Base-by-base conservation (phyloP, 1,139 yeast species). In the Hemisphaericaspora xylofermentans region DNA sequence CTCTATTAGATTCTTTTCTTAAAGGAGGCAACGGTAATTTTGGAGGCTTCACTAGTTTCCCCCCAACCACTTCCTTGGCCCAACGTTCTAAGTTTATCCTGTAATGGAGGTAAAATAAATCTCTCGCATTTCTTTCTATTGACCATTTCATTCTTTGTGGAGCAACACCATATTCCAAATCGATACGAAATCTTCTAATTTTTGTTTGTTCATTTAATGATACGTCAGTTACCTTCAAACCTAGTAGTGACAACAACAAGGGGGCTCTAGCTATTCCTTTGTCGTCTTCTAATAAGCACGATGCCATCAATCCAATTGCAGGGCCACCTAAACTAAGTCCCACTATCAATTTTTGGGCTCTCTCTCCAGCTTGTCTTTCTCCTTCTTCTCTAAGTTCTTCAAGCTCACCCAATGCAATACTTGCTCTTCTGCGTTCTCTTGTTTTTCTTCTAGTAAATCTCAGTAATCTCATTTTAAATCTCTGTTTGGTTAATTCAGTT, bases 111-210 rank as follows among this genome's bases (percentile, higher is more conserved):
- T 73, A 74, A 27, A 77, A 65, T 36, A 94, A 70, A 49, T 89
- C 96, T 52, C 80, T 80, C 38, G 84, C 79, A 17, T 81, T 85
- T 51, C 84, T 84, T 31, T 80, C 74, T 6, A 94, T 78, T 1
- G 83, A 69, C 98, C 99, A 94, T 48, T 79, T 77, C 53, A 89
- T 69, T 44, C 93, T 68, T 42, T 84, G 80, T 4, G 81, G 79
- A 1, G 96, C 96, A 15, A 89, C 81, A 2, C 98, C 98, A 56
- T 93, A 93, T 56, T 89, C 96, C 42, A 93, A 67, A 43, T 84
- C 87, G 16, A 93, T 67, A 45, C 76, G 72, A 52, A 77, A 88
- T 40, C 70, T 77, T 43, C 84, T 66, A 44, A 77, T 77, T 46
- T 71, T 76, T 3, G 76, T 72, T 42, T 56, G 53, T 4, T 64